Base-by-base conservation (phyloP, 768 basidiomycete species). In the Lactarius deliciosus region DNA sequence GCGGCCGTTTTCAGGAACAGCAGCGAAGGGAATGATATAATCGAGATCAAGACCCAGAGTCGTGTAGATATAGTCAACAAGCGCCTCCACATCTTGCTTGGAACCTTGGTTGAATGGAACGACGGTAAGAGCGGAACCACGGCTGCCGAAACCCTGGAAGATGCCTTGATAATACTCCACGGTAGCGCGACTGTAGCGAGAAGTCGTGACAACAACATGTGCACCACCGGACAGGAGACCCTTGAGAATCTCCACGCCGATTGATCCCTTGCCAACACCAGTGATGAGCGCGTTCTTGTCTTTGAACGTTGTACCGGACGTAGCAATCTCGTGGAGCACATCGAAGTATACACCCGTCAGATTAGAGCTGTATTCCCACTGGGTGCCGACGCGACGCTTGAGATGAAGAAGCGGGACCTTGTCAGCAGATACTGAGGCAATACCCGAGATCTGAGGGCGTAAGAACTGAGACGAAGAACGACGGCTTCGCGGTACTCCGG, bases 21-120 rank as follows among this genome's bases (percentile, higher is more conserved):
- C 97, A 54, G 97, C 97, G 78, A 99, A 99, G 25, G 97, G 97
- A 66, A 98, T 86, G 73, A 99, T 93, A 78, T 98, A 99, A 78
- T 99, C 97, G 64, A 99, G 86, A 79, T 99, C 97, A 81, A 98
- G 87, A 64, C 94, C 91, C 62, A 99, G 88, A 30, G 88, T 94
- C 34, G 90, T 86, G 79, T 98, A 99, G 77, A 99, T 96, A 76
- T 98, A 99, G 79, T 98, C 96, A 71, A 99, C 88, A 60, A 99
- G 87, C 5, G 96, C 94, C 74, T 99, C 97, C 45, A 98, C 94
- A 71, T 99, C 97, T 76, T 98, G 97, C 78, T 94, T 97, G 4
- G 97, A 98, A 34, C 92, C 97, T 76, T 98, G 96, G 74, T 99
- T 99, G 86, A 98, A 99, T 16, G 97, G 97, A 40, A 99, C 96